These are phyloP conservation scores for Euphorbia neoarborescens DNA, from an alignment of 441 rosid genomes.

Conservation along the genomic window DNA sequence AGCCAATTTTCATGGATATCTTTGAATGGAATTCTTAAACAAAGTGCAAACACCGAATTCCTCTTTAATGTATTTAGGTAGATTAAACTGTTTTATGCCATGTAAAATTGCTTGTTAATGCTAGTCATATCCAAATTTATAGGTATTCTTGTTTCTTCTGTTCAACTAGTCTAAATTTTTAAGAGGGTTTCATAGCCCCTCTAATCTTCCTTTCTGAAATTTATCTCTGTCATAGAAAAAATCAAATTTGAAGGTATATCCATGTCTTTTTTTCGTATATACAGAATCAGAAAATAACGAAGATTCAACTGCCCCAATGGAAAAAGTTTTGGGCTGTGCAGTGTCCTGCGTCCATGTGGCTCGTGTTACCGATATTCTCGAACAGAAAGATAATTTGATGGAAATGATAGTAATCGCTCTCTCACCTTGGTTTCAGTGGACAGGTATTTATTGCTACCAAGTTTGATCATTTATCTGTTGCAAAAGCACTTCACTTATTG, in stretches of 20 bases:
- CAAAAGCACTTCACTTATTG: conserved; percentile 2
- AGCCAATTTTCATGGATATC: neutral
- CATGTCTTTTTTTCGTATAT: conserved; percentile 20
- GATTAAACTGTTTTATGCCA: neutral
- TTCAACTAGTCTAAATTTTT: neutral
- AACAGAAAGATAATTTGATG: conserved; percentile 49
- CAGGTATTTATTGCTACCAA: conserved; percentile 42
- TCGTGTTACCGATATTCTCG: conserved; percentile 40
- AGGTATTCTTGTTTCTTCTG: neutral
- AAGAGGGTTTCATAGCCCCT: neutral
- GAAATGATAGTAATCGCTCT: conserved; percentile 38
- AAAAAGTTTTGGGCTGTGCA: conserved; percentile 60
- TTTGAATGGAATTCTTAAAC: neutral
- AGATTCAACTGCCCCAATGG: conserved; percentile 45
- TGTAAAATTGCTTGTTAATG: neutral
- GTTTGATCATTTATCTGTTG: conserved; percentile 12
- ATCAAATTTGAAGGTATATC: neutral
- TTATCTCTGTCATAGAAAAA: neutral
- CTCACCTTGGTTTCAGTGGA: conserved; percentile 73
- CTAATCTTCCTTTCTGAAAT: neutral
- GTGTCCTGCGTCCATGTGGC: conserved; percentile 65
- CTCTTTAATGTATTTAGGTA: neutral
- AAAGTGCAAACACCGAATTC: neutral
- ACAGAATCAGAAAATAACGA: conserved; percentile 51
- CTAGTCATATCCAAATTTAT: neutral